Evolutionary conservation across 2,329 filamentous ascomycete species (phyloP).

Genomic region (Monilinia laxa): DNA sequence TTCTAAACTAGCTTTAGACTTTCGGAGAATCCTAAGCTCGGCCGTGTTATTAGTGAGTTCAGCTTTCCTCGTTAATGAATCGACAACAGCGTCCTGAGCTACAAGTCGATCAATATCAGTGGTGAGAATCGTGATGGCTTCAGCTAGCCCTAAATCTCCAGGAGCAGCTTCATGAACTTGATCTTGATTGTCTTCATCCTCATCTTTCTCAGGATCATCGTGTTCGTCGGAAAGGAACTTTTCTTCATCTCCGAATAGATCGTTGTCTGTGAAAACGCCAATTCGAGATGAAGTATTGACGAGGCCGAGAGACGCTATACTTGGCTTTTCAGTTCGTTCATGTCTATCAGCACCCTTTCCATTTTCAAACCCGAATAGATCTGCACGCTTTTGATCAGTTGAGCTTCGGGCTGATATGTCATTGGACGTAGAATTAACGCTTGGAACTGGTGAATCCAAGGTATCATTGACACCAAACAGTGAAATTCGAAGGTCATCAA

Average conservation of each 20-base stretch:
- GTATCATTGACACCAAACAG: conserved; percentile 58
- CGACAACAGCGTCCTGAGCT: conserved; percentile 85
- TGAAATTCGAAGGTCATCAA: conserved; percentile 64
- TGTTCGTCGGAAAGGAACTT: conserved; percentile 84
- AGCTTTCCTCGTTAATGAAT: conserved; percentile 88
- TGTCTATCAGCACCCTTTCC: conserved; percentile 52
- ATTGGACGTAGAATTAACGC: conserved; percentile 52
- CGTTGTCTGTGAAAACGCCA: conserved; percentile 90
- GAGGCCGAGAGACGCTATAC: conserved; percentile 84
- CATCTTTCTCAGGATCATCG: conserved; percentile 62
- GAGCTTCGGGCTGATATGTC: conserved; percentile 62
- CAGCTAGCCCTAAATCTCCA: conserved; percentile 87
- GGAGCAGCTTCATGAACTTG: conserved; percentile 92
- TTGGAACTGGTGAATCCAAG: conserved; percentile 46
- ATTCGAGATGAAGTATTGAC: conserved; percentile 84
- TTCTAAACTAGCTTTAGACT: conserved; percentile 90
- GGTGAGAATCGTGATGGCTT: conserved; percentile 86
- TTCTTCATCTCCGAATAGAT: conserved; percentile 87
- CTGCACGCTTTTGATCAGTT: conserved; percentile 53
- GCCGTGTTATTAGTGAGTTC: conserved; percentile 96
- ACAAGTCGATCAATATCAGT: conserved; percentile 86
- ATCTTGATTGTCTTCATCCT: conserved; percentile 66
- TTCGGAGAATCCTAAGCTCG: conserved; percentile 85
- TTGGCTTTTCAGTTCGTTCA: conserved; percentile 67
- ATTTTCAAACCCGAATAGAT: conserved; percentile 44